A percentile compares a stretch with the other conserved stretches of the same genome.
Conservation (phyloP, 2,329 filamentous ascomycete genomes). For the Incumbomyces delicatus region DNA sequence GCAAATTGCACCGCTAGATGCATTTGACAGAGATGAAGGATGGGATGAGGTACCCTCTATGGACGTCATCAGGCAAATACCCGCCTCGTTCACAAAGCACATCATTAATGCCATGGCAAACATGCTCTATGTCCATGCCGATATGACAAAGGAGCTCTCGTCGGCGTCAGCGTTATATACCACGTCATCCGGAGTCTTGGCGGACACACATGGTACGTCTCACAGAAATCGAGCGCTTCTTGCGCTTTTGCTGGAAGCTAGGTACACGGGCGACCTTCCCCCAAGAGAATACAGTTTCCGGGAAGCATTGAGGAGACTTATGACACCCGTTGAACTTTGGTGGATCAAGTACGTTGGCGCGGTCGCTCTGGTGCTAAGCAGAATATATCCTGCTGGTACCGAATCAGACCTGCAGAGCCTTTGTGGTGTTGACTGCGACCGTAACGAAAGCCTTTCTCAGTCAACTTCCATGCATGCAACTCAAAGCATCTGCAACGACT, state of each 20-base stretch:
- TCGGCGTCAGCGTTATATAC: constrained; percentile 63
- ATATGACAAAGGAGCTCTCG: constrained; percentile 44
- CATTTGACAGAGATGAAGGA: constrained; percentile 1
- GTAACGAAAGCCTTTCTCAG: no score
- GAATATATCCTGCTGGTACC: constrained; percentile 52
- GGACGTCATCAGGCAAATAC: neutral
- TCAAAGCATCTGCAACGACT: neutral
- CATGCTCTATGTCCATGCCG: constrained; percentile 45
- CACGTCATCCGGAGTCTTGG: constrained; percentile 58
- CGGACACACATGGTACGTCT: constrained; percentile 60
- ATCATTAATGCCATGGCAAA: constrained; percentile 51
- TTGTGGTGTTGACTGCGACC: neutral
- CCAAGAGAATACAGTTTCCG: constrained; percentile 49
- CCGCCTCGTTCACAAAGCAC: constrained; percentile 16
- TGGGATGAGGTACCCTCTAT: constrained; percentile 1
- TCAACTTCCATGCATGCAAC: neutral
- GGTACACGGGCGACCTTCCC: constrained; percentile 60
- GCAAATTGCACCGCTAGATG: neutral
- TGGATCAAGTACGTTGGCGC: constrained; percentile 57
- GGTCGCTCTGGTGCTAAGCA: constrained; percentile 48
- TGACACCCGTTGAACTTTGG: constrained; percentile 49
- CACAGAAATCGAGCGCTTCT: constrained; percentile 63
- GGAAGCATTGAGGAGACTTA: constrained; percentile 41
- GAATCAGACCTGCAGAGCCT: constrained; percentile 22
- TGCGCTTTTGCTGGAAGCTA: constrained; percentile 59